A percentile compares a stretch with the other conserved stretches of the same genome.
Evolutionary conservation across 768 basidiomycete genomes (phyloP).

Genomic region (Rhizopogon roseolus): DNA sequence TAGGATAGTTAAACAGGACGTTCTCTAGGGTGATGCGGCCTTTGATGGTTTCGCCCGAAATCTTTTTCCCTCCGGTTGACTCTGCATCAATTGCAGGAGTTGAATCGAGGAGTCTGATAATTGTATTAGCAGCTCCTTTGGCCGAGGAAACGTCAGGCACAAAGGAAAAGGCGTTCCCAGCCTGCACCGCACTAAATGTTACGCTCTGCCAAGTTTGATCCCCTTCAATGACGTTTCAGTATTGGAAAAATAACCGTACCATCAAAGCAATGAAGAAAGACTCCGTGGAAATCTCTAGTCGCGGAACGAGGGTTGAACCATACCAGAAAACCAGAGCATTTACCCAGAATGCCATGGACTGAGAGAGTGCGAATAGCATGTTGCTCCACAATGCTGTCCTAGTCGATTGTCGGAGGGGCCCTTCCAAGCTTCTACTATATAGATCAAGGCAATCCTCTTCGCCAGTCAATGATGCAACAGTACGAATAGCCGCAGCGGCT

Average conservation of each 20-base stretch:
- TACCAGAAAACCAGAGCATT: constrained; percentile 84
- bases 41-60: constrained; percentile 37
- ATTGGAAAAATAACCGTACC: constrained; percentile 35
- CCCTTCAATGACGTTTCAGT: neutral
- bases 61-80: constrained; percentile 53
- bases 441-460: constrained; percentile 71
- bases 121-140: constrained; percentile 66
- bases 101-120: constrained; percentile 73
- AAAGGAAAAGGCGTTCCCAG: constrained; percentile 78
- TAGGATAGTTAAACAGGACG: constrained; percentile 88
- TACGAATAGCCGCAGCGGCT: constrained; percentile 84
- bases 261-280: constrained; percentile 83
- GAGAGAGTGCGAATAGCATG: constrained; percentile 66
- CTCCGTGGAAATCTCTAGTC: constrained; percentile 45
- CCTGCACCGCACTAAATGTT: constrained; percentile 79
- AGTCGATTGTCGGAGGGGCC: constrained; percentile 68
- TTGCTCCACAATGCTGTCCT: constrained; percentile 59
- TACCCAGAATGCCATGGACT: constrained; percentile 71
- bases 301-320: constrained; percentile 59
- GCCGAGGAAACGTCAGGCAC: constrained; percentile 89
- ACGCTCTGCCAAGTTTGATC: constrained; percentile 41
- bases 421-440: constrained; percentile 69
- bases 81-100: constrained; percentile 77
- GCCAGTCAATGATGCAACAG: constrained; percentile 83
- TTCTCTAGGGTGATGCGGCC: constrained; percentile 76